A percentile compares a stretch with the other conserved stretches of the same genome.
Evolutionary conservation across 2,329 filamentous ascomycete species (phyloP).

Genomic region (Xylaria polymorpha): DNA sequence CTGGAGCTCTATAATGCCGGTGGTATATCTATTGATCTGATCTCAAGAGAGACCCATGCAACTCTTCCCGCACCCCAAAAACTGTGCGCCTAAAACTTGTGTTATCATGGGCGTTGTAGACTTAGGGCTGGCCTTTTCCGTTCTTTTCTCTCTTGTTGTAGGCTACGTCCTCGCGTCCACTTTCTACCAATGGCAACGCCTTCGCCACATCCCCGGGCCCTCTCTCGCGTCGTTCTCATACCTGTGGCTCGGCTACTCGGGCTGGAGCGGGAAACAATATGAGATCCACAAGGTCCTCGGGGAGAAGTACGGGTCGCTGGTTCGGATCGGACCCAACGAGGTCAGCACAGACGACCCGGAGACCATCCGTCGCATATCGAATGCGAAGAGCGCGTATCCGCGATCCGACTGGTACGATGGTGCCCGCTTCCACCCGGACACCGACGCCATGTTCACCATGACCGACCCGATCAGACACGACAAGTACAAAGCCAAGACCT

Average conservation of each 20-base stretch:
- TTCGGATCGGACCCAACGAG: slow-evolving; percentile 53
- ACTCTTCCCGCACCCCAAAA: not conserved
- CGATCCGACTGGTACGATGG: slow-evolving; percentile 41
- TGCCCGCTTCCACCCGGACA: slow-evolving; percentile 36
- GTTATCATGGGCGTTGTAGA: slow-evolving; percentile 23
- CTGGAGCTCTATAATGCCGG: not conserved
- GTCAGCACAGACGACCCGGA: slow-evolving; percentile 50
- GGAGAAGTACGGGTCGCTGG: slow-evolving; percentile 45
- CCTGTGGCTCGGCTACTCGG: slow-evolving; percentile 47
- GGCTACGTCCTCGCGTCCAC: slow-evolving; percentile 39
- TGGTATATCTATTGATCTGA: not conserved
- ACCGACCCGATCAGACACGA: slow-evolving; percentile 37
- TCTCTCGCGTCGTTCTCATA: slow-evolving; percentile 50
- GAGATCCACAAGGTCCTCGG: slow-evolving; percentile 41
- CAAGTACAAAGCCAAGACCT: slow-evolving; percentile 38
- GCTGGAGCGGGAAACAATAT: slow-evolving; percentile 42
- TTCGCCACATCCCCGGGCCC: slow-evolving; percentile 42
- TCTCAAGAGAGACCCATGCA: not conserved
- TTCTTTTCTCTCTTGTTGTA: slow-evolving; percentile 11
- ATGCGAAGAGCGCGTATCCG: slow-evolving; percentile 30
- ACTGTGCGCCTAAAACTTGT: not conserved
- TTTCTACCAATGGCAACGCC: slow-evolving; percentile 41
- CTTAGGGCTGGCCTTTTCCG: not conserved
- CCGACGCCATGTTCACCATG: slow-evolving; percentile 40
- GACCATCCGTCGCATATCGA: slow-evolving; percentile 38